These are phyloP conservation scores for Sphaerulina vaccinii DNA, from an alignment of 2,329 filamentous ascomycete species.

Conservation along the genomic window DNA sequence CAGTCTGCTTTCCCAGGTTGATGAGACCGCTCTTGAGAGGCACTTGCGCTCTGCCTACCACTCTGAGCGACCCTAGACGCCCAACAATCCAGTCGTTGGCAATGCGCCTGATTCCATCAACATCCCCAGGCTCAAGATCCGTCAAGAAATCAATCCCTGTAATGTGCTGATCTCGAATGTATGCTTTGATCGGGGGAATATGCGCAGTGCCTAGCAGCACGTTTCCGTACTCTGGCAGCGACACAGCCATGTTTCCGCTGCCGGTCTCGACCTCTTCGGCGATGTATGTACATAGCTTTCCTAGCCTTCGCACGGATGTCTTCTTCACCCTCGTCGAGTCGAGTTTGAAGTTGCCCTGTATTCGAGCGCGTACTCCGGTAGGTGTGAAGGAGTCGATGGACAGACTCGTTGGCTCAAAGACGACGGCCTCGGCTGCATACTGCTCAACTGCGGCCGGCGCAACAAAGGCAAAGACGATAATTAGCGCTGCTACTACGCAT, in stretches of 20 bases:
- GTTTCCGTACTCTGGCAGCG: constrained; percentile 78
- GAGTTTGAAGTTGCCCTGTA: constrained; percentile 79
- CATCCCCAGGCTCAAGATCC: constrained; percentile 71
- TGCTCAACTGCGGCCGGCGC: constrained; percentile 76
- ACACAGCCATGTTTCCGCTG: constrained; percentile 70
- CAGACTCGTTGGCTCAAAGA: constrained; percentile 78
- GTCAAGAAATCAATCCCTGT: constrained; percentile 78
- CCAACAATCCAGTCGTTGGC: constrained; percentile 88
- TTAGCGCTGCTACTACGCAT: constrained; percentile 60
- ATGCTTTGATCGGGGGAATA: constrained; percentile 72
- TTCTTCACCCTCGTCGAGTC: constrained; percentile 75
- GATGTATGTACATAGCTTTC: constrained; percentile 75
- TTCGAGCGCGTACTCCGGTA: constrained; percentile 72
- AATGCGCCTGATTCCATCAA: constrained; percentile 73
- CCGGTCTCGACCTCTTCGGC: constrained; percentile 73
- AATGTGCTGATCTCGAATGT: constrained; percentile 72
- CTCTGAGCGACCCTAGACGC: constrained; percentile 65
- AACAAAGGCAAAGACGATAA: constrained; percentile 78
- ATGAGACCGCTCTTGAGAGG: constrained; percentile 76
- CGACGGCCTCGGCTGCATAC: constrained; percentile 79
- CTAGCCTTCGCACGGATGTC: constrained; percentile 69
- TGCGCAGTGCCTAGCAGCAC: constrained; percentile 73
- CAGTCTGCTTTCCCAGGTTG: constrained; percentile 70
- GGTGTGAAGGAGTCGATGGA: constrained; percentile 82
- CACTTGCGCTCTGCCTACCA: constrained; percentile 72